These are phyloP conservation scores for Phaeosphaeriaceae sp. DNA, from an alignment of 2,329 filamentous ascomycete genomes.

Conservation along the genomic window DNA sequence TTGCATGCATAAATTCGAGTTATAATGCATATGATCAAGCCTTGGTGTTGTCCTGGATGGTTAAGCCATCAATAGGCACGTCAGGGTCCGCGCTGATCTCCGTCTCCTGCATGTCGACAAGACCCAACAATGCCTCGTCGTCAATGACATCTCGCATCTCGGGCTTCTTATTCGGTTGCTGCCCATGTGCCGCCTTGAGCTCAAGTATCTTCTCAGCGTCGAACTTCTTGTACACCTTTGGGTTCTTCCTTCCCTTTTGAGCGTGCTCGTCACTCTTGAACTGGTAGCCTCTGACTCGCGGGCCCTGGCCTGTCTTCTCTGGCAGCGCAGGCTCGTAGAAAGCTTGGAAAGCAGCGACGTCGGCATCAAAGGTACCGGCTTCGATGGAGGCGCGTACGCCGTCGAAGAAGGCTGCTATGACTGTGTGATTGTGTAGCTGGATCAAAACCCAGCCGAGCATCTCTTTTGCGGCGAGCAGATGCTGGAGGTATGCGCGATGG, in stretches of 20 bases:
- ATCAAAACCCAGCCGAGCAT: constrained; percentile 96
- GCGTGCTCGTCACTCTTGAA: constrained; percentile 41
- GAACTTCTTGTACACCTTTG: constrained; percentile 39
- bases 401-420: constrained; percentile 76
- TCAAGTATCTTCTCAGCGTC: constrained; percentile 32
- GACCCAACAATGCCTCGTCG: constrained; percentile 42
- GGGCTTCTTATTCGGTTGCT: constrained; percentile 36
- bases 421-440: constrained; percentile 87
- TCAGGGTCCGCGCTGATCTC: constrained; percentile 16
- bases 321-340: constrained; percentile 77
- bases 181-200: constrained; percentile 39
- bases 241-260: constrained; percentile 41
- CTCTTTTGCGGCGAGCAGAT: constrained; percentile 88
- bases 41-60: constrained; percentile 28
- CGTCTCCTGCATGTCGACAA: constrained; percentile 30
- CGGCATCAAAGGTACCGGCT: constrained; percentile 62
- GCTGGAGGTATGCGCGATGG: constrained; percentile 86
- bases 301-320: constrained; percentile 76
- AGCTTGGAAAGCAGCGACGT: constrained; percentile 67
- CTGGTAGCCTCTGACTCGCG: constrained; percentile 54
- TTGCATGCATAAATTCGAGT: no score
- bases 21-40: not conserved
- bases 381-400: constrained; percentile 72
- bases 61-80: constrained; percentile 24
- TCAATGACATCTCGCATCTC: constrained; percentile 39